These are phyloP conservation scores for Annulohypoxylon nitens DNA, from an alignment of 495 filamentous ascomycete genomes.

Conservation along the genomic window DNA sequence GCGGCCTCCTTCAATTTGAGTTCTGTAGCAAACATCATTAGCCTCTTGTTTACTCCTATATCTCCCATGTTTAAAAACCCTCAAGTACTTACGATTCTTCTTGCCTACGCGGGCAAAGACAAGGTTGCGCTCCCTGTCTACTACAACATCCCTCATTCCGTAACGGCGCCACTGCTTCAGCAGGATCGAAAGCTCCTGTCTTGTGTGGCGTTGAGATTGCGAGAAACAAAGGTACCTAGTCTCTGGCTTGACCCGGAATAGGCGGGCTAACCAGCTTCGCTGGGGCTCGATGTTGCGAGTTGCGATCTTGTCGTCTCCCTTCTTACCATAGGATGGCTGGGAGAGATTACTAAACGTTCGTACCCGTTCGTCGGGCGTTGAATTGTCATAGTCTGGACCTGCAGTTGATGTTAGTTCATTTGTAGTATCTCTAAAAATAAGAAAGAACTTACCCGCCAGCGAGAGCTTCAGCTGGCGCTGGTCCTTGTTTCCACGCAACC, in stretches of 20 bases:
- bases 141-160: constrained; percentile 79
- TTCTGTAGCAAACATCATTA: constrained; percentile 60
- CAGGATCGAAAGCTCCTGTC: constrained; percentile 78
- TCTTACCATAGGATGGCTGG: constrained; percentile 20
- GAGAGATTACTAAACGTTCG: constrained; percentile 29
- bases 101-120: constrained; percentile 81
- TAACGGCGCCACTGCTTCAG: constrained; percentile 83
- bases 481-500: constrained; percentile 61
- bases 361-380: constrained; percentile 14
- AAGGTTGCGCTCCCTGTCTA: constrained; percentile 78
- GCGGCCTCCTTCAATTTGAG: constrained; percentile 81
- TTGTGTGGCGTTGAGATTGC: constrained; percentile 73
- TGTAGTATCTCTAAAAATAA: background rate
- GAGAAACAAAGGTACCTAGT: constrained; percentile 78
- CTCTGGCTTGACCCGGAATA: constrained; percentile 90
- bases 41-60: constrained; percentile 4
- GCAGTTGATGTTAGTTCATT: constrained; percentile 28
- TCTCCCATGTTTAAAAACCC: background rate
- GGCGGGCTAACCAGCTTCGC: constrained; percentile 85
- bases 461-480: constrained; percentile 53
- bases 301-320: constrained; percentile 29
- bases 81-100: constrained; percentile 76
- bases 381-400: constrained; percentile 33
- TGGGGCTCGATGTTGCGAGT: constrained; percentile 68
- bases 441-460: constrained; percentile 51